These are phyloP conservation scores for Fusarium vanettenii DNA, from an alignment of 2,329 filamentous ascomycete species.

Conservation along the genomic window DNA sequence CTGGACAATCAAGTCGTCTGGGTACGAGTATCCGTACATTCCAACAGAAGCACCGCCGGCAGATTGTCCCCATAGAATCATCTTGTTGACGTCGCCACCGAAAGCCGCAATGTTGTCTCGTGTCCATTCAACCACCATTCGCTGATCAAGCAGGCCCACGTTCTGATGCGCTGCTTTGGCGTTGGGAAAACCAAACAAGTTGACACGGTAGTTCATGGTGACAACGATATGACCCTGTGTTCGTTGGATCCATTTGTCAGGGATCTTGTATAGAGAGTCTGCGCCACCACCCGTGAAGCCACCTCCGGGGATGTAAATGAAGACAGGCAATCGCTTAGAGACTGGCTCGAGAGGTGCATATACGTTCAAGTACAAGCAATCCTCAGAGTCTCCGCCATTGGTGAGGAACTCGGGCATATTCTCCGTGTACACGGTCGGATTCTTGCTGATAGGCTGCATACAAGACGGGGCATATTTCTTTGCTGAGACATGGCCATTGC, in stretches of 20 bases:
- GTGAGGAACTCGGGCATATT: conserved; percentile 54
- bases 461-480: conserved; percentile 45
- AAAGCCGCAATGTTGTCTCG: conserved; percentile 43
- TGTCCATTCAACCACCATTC: conserved; percentile 41
- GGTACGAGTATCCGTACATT: conserved; percentile 59
- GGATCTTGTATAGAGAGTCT: conserved; percentile 64
- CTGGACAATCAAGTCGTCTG: conserved; percentile 58
- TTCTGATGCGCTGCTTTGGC: conserved; percentile 37
- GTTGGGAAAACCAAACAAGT: conserved; percentile 53
- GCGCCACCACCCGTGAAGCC: conserved; percentile 54
- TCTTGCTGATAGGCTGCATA: conserved; percentile 37
- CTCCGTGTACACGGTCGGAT: conserved; percentile 51
- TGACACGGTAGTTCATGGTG: conserved; percentile 57
- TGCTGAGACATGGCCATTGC: conserved; percentile 40
- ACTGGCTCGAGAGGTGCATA: conserved; percentile 44
- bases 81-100: conserved; percentile 37
- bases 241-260: conserved; percentile 34
- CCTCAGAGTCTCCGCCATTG: conserved; percentile 48
- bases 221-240: conserved; percentile 56
- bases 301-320: conserved; percentile 49
- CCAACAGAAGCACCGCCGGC: conserved; percentile 51
- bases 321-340: conserved; percentile 33
- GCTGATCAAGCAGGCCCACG: conserved; percentile 37
- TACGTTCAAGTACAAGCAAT: conserved; percentile 50
- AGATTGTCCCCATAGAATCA: conserved; percentile 44